Conservation (phyloP, 495 filamentous ascomycete species). For the Penicillium flavigenum region DNA sequence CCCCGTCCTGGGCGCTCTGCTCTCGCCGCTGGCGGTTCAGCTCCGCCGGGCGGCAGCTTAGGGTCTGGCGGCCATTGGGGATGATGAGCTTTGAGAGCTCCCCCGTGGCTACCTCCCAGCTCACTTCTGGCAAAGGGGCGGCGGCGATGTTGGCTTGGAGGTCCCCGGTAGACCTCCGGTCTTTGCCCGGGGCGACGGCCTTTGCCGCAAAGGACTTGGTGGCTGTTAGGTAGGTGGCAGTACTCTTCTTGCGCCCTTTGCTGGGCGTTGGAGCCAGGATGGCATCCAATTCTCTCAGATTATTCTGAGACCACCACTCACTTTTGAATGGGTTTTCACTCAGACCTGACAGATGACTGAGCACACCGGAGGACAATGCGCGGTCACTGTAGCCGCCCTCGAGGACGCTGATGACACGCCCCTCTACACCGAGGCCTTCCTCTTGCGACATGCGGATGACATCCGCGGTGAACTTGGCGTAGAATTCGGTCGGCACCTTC, state of each 20-base stretch:
- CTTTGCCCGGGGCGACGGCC: slow-evolving; percentile 56
- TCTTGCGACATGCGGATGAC: slow-evolving; percentile 79
- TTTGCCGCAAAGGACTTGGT: slow-evolving; percentile 81
- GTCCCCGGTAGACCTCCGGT: slow-evolving; percentile 47
- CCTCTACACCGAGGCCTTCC: slow-evolving; percentile 71
- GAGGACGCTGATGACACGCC: slow-evolving; percentile 85
- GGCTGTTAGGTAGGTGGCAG: slow-evolving; percentile 67
- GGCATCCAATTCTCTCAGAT: slow-evolving; percentile 66
- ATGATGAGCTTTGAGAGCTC: slow-evolving; percentile 83
- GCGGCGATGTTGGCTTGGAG: slow-evolving; percentile 44
- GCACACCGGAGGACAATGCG: slow-evolving; percentile 79
- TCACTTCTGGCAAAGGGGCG: slow-evolving; percentile 69
- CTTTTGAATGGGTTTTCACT: slow-evolving; percentile 35
- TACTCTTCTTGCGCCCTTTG: slow-evolving; percentile 51
- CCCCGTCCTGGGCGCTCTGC: background rate
- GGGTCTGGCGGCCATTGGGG: slow-evolving; percentile 66
- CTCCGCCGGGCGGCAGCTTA: slow-evolving; percentile 73
- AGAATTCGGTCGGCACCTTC: slow-evolving; percentile 95
- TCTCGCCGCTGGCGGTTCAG: slow-evolving; percentile 33
- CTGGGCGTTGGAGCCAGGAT: slow-evolving; percentile 47
- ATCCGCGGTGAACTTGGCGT: slow-evolving; percentile 84
- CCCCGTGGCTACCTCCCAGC: slow-evolving; percentile 77
- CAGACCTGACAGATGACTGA: slow-evolving; percentile 84
- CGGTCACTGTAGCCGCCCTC: slow-evolving; percentile 96
- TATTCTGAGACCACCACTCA: slow-evolving; percentile 71